Base-by-base conservation (phyloP, 768 basidiomycete species). In the Coprinopsis marcescibilis region DNA sequence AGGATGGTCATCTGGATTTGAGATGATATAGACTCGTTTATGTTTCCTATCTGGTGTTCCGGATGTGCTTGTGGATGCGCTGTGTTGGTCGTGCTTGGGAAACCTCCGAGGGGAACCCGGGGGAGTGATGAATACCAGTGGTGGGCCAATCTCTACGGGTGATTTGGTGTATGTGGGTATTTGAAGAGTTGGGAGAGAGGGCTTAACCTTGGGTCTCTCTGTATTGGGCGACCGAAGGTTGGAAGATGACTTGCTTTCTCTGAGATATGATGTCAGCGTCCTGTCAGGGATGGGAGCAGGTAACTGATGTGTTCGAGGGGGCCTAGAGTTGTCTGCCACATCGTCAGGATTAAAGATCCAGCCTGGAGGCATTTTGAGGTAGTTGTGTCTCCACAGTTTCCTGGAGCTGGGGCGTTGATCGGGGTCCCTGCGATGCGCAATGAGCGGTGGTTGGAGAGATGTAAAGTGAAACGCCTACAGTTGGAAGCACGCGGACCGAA, bases 401-500 rank as follows among this genome's bases (percentile, higher is more conserved):
- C 29, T 43, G 41, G n/a, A n/a, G n/a, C n/a, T n/a, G 24, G 48
- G 48, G 13, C 48, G 48, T 13, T 44, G 14, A 10, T 14, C 32
- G 7, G 48, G 48, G 24, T 49, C 43, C 38, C 48, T 49, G 14
- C 6, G 13, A 33, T 6, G 17, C 14, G 6, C 15, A n/a, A 14
- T 30, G 30, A 26, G 21, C 32, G 25, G 17, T 32, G 12, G 33
- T 29, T 25, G 2, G 15, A 20, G 3, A 26, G 23, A 49, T 34
- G 30, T 34, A 49, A 21, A 29, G 14, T 29, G 14, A 14, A 43
- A 8, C 20, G 65, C 86, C 55, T 60, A 90, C 90, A 90, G 83
- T 3, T 89, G 85, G 60, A 98, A 92, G 65, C 96, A 97, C 58
- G 81, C 82, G 43, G 72, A 71, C 55, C 95, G 76, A 65, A 99